Evolutionary conservation across 768 basidiomycete genomes (phyloP), one percentile per base, ranked within the genome.

Genomic region (Coprinopsis marcescibilis): DNA sequence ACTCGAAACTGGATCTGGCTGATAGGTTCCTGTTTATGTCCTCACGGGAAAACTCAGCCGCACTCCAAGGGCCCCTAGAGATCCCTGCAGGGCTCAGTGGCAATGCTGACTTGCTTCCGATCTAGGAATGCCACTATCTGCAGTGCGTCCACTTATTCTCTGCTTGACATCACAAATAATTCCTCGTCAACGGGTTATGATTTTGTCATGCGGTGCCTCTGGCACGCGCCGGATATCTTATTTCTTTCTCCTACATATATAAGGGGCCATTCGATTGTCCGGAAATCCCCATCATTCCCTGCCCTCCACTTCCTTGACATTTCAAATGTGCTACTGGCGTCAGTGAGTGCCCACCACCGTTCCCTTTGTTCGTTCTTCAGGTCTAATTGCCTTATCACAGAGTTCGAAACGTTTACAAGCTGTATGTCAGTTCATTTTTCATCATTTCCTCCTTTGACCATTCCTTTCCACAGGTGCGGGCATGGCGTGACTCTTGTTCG

Each of bases 301-400:
- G 51, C n/a, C 19, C 35, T 37, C 6, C 33, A 37, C 32, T 19
- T 36, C 15, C 14, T 19, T 29, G 11, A 15, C 32, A 29, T 30
- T 7, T 33, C 55, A 50, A 47, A 81, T 82, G 80, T 81, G 80
- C 64, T 77, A 73, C 58, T 80, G 69, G 67, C 72, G 80, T 57
- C 71, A 76, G 80, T 80, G 52, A 66, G 78, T 57, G 23, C 17
- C 15, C 36, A 34, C 27, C 40, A 12, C 33, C 48, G 12, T 25
- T 35, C 25, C 25, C 23, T 19, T 17, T 24, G 24, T 23, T 30
- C 42, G 44, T 55, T 20, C 52, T 61, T 6, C 30, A 12, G 11
- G 26, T 23, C 21, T 24, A 23, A 5, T 67, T 30, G 68, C 54
- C 25, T 29, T 41, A 46, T 38, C 40, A 25, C 60, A 81, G 80